Conservation (phyloP, 768 basidiomycete species). For the Hypholoma sublateritium region DNA sequence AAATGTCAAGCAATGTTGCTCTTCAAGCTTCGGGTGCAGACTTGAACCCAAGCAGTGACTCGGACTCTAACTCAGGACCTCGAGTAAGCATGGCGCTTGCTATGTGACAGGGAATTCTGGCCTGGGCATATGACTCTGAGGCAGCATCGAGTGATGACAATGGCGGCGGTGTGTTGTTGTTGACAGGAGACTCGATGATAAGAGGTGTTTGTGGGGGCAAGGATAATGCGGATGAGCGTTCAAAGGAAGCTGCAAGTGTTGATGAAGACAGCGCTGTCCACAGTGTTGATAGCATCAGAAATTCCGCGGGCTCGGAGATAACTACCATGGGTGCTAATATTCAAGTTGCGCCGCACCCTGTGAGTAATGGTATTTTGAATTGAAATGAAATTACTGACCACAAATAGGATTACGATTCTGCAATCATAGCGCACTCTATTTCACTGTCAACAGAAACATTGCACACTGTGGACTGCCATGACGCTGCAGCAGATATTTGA, state of each 20-base stretch:
- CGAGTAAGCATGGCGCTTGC: not conserved
- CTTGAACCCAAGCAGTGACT: not conserved
- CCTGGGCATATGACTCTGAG: not conserved
- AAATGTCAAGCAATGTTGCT: not conserved
- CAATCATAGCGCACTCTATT: too few relatives aligned
- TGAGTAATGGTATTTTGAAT: not conserved
- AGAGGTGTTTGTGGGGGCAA: not conserved
- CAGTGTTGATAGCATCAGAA: not conserved
- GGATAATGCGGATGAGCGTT: not conserved
- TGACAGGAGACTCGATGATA: not conserved
- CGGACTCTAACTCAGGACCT: not conserved
- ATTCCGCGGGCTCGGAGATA: not conserved
- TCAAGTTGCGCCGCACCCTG: not conserved
- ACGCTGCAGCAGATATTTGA: not conserved
- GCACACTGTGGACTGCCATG: not conserved
- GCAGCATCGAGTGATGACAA: not conserved
- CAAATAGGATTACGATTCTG: not conserved
- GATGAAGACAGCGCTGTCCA: not conserved
- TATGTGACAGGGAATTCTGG: not conserved
- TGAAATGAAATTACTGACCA: not conserved
- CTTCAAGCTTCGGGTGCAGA: not conserved
- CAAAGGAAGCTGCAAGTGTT: not conserved
- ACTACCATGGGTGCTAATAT: not conserved
- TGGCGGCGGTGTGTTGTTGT: not conserved
- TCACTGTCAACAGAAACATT: too few relatives aligned